These are phyloP conservation scores for Trichopus zeylanicus DNA, from an alignment of 116 monocot genomes.

Conservation along the genomic window DNA sequence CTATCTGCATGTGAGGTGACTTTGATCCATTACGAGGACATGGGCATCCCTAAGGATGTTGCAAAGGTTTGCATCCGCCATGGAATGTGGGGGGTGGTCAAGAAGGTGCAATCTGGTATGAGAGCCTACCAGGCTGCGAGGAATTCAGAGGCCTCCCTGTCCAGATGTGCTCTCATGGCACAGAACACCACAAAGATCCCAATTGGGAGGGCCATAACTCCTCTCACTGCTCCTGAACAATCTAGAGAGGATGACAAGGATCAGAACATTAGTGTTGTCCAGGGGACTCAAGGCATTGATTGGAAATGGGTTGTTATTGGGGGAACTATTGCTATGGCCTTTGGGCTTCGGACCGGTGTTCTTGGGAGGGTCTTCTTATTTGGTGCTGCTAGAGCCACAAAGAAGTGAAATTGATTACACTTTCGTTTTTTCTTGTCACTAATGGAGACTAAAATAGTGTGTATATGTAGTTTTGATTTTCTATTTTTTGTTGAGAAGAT, in stretches of 20 bases:
- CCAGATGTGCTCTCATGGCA: constrained; percentile 54
- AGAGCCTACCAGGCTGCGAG: constrained; percentile 63
- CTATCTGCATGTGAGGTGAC: constrained; percentile 80
- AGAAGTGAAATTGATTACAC: no score
- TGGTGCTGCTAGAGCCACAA: constrained; percentile 60
- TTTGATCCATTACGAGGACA: constrained; percentile 88
- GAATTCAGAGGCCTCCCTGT: constrained; percentile 35
- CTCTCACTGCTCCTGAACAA: constrained; percentile 14
- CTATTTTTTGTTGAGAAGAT: no score
- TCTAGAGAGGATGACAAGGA: constrained; percentile 4
- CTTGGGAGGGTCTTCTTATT: constrained; percentile 58
- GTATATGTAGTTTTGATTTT: no score
- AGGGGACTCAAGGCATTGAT: constrained; percentile 35
- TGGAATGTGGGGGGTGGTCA: constrained; percentile 96
- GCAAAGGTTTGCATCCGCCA: constrained; percentile 88
- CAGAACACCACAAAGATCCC: constrained; percentile 51
- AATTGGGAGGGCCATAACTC: neutral
- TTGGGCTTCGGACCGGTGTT: constrained; percentile 54
- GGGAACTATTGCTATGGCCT: constrained; percentile 56
- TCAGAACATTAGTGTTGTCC: neutral
- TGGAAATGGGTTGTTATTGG: constrained; percentile 86
- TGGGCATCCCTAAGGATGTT: constrained; percentile 95
- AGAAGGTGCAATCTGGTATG: constrained; percentile 88
- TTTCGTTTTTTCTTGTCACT: no score
- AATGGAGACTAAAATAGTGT: no score